Evolutionary conservation across 306 rosid species (phyloP).

Genomic region (Astragalus membranaceus): DNA sequence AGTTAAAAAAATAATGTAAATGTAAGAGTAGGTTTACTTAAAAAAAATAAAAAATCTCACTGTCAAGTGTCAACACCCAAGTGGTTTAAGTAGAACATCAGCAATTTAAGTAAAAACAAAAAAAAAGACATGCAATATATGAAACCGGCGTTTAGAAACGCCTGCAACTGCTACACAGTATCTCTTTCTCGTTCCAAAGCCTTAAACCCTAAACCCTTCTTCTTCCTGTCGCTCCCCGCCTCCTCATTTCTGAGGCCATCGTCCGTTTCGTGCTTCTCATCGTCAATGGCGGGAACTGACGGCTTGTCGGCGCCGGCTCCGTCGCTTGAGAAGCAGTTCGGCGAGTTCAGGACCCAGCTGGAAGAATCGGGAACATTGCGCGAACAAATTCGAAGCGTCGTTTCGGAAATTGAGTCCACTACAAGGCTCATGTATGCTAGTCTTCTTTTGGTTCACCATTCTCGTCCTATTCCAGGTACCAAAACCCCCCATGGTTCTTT

Average conservation of each 20-base stretch:
- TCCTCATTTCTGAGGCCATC: background rate
- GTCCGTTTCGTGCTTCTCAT: slow-evolving; percentile 18
- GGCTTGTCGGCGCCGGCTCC: slow-evolving; percentile 10
- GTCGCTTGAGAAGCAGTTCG: slow-evolving; percentile 71
- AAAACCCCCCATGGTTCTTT: background rate
- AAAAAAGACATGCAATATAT: slow-evolving; percentile 28
- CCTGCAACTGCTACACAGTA: slow-evolving; percentile 6
- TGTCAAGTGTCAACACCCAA: no score
- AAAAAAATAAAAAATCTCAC: no score
- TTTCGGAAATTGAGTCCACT: slow-evolving; percentile 73
- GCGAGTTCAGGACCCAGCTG: slow-evolving; percentile 56
- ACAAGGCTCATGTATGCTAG: slow-evolving; percentile 60
- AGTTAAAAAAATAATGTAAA: no score
- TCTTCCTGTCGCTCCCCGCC: slow-evolving; percentile 1
- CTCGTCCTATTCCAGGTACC: slow-evolving; percentile 76
- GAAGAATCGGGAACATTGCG: slow-evolving; percentile 65
- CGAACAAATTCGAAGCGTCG: slow-evolving; percentile 72
- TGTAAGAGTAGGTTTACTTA: no score
- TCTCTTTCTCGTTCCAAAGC: slow-evolving; percentile 26
- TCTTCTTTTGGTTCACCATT: slow-evolving; percentile 82
- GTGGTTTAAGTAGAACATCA: no score
- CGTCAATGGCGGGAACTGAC: slow-evolving; percentile 49
- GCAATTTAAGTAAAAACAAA: background rate
- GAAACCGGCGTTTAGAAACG: slow-evolving; percentile 66
- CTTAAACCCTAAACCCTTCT: slow-evolving; percentile 48